These are phyloP conservation scores for Triticum turgidum DNA, from an alignment of 176 grass and related monocot species.

Conservation along the genomic window DNA sequence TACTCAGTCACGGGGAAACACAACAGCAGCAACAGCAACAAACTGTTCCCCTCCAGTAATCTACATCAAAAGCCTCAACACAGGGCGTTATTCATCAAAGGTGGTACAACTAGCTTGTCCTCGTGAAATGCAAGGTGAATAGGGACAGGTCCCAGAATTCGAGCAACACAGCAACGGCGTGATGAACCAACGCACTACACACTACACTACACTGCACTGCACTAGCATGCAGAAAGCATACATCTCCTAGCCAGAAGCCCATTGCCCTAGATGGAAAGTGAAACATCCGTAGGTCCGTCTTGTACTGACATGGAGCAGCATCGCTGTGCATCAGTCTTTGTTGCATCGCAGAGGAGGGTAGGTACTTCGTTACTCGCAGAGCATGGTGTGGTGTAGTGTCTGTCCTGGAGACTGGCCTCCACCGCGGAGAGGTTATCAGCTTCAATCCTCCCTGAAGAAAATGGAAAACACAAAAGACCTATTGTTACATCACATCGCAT, in stretches of 20 bases:
- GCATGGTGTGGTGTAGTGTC: neutral
- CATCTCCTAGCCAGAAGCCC: constrained; percentile 20
- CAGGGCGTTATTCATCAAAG: constrained; percentile 38
- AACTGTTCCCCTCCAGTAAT: constrained; percentile 8
- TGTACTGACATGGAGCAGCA: constrained; percentile 10
- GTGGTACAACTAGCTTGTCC: constrained; percentile 15
- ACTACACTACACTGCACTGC: neutral
- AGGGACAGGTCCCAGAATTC: constrained; percentile 30
- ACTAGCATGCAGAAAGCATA: constrained; percentile 22
- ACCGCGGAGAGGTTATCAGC: neutral
- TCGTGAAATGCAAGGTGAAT: constrained; percentile 18
- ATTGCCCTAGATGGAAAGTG: constrained; percentile 19
- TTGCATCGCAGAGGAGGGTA: neutral
- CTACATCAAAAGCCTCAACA: constrained; percentile 31
- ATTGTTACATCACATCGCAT: neutral
- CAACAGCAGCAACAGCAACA: neutral
- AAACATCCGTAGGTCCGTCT: constrained; percentile 6
- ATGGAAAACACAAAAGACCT: neutral
- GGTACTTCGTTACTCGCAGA: constrained; percentile 4
- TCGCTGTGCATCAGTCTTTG: constrained; percentile 35
- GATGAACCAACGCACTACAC: neutral
- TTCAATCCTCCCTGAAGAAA: constrained; percentile 53
- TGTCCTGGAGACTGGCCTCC: constrained; percentile 13
- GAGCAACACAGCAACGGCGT: constrained; percentile 18
- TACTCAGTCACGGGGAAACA: neutral